Conservation (phyloP, 208 protist species). For the Trypanosoma rangeli region DNA sequence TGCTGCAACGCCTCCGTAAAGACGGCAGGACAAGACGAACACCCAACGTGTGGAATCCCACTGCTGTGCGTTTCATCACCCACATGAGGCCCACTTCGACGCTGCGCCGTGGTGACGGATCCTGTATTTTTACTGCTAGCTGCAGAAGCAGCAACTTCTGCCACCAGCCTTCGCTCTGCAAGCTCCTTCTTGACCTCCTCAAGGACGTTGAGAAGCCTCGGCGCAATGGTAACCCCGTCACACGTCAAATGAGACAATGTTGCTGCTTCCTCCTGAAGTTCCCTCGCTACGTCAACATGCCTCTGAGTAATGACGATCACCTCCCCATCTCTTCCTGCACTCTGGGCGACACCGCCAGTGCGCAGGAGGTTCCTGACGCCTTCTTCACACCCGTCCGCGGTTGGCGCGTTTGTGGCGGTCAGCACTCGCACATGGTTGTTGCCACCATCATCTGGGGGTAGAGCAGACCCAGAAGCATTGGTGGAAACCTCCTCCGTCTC, state of each 20-base stretch:
- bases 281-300: not conserved
- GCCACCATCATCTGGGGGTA: not conserved
- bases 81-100: constrained; percentile 3
- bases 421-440: not conserved
- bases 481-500: not conserved
- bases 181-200: constrained; percentile 29
- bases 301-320: not conserved
- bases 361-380: not conserved
- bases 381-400: not conserved
- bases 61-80: not conserved
- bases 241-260: constrained; percentile 19
- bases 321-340: not conserved
- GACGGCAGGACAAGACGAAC: constrained; percentile 39
- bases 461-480: not conserved
- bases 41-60: constrained; percentile 2
- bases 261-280: not conserved
- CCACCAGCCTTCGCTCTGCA: constrained; percentile 5
- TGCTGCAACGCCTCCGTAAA: constrained; percentile 43
- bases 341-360: not conserved
- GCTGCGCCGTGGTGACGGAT: not conserved
- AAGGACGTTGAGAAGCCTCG: constrained; percentile 18
- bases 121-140: not conserved
- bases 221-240: constrained; percentile 12
- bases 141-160: not conserved
- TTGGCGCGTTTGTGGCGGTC: not conserved